Base-by-base conservation (phyloP, 139 green algal genomes). In the Nannochloris sp. region DNA sequence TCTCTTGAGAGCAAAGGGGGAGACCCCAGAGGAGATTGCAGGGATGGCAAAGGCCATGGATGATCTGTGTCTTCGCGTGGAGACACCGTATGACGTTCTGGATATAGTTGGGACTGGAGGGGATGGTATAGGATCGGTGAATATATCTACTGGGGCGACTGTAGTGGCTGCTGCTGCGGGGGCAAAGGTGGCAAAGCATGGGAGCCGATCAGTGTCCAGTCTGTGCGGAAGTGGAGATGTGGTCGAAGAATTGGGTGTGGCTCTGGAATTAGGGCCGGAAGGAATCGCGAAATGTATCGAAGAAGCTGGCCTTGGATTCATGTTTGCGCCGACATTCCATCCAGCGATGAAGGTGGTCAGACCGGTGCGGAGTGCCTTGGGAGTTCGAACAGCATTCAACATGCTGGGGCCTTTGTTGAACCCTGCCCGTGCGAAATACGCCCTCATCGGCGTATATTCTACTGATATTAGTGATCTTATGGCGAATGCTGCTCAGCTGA, bases 51-150 rank as follows among this genome's bases (percentile, higher is more conserved):
- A 71, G 23, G 88, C 87, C 4, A 93, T 99, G 85, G 70, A 84
- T 14, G 57, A 64, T 18, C 70, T 80, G 29, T 56, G 61, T 3
- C 43, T 94, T 10, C 58, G 37, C 0, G 89, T 96, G 19, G 29
- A 88, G 10, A 85, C 78, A 0, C 16, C 23, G 1, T 61, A 69
- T 31, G 70, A 82, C 54, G 68, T 84, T 14, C 53, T 99, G 60
- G 94, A 99, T 83, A 98, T 99, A 62, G 94, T 98, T 61, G 94
- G 94, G 37, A 99, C 94, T 0, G 94, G 94, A 24, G 94, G 94
- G 11, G 94, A 99, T 72, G 86, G 86, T 76, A 95, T 95, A 44
- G 92, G 93, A 44, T 95, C 87, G 12, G 91, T 99, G 44, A 99
- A 99, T 83, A 99, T 99, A 70, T 94, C 82, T 36, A 99, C 94